Conservation (phyloP, 192 early-diverging fungal species). For the Coemansia erecta region DNA sequence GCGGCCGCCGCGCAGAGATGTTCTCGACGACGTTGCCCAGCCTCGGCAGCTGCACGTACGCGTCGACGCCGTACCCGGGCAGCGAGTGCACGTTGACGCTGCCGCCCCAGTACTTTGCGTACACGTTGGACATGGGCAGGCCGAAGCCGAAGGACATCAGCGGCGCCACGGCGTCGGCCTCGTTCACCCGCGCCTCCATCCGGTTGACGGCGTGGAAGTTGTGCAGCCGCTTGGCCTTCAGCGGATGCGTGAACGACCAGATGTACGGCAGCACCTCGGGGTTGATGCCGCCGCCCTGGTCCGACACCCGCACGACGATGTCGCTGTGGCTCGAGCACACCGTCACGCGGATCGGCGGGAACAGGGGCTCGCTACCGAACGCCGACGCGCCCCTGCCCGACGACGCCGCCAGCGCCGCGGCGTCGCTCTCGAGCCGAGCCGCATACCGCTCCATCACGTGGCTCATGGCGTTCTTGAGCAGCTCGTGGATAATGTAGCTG, state of each 20-base stretch:
- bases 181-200: constrained; percentile 76
- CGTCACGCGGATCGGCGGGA: constrained; percentile 84
- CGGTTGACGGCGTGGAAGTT: constrained; percentile 74
- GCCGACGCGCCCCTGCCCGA: not conserved
- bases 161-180: constrained; percentile 47
- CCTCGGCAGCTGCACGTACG: constrained; percentile 77
- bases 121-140: constrained; percentile 84
- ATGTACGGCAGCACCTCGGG: constrained; percentile 62
- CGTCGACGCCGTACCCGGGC: constrained; percentile 90
- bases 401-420: constrained; percentile 1
- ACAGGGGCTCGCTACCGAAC: constrained; percentile 20
- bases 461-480: constrained; percentile 83
- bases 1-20: constrained; percentile 19
- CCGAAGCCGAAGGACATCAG: constrained; percentile 79
- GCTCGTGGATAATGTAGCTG: constrained; percentile 90
- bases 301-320: constrained; percentile 88
- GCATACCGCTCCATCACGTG: constrained; percentile 63
- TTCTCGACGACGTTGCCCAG: constrained; percentile 64
- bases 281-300: constrained; percentile 87
- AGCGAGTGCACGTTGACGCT: constrained; percentile 72
- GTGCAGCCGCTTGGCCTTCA: constrained; percentile 58
- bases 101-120: constrained; percentile 96
- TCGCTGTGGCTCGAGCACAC: constrained; percentile 70
- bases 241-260: constrained; percentile 78
- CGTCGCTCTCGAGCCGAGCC: constrained; percentile 17